Conservation (phyloP, 164 flowering plant species). For the Vitis labrusca region DNA sequence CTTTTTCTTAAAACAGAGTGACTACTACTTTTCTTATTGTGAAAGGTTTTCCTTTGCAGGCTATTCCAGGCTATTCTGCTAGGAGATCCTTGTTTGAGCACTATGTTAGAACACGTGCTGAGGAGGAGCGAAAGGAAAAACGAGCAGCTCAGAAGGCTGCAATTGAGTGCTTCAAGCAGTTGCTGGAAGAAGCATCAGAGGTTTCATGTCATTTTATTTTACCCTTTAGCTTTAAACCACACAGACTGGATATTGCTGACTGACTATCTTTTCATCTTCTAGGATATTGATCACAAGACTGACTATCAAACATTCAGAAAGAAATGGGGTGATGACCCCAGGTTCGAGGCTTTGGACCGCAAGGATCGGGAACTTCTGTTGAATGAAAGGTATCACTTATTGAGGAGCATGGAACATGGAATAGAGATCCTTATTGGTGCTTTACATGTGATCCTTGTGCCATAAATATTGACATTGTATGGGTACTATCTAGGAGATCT, state of each 20-base stretch:
- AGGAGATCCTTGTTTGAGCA: slow-evolving; percentile 94
- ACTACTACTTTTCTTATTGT: not conserved
- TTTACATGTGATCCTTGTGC: not conserved
- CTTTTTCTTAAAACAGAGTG: no score
- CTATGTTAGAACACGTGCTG: slow-evolving; percentile 95
- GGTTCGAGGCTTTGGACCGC: slow-evolving; percentile 87
- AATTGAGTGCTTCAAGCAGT: slow-evolving; percentile 86
- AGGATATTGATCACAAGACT: slow-evolving; percentile 82
- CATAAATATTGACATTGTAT: not conserved
- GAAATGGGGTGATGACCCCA: slow-evolving; percentile 87
- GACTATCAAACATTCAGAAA: slow-evolving; percentile 73
- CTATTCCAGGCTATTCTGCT: slow-evolving; percentile 78
- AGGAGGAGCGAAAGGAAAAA: slow-evolving; percentile 97
- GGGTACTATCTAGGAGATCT: not conserved
- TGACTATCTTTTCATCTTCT: slow-evolving; percentile 20
- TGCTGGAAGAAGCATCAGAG: slow-evolving; percentile 88
- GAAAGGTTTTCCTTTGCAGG: slow-evolving; percentile 47
- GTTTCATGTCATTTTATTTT: slow-evolving; percentile 28
- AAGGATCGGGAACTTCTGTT: slow-evolving; percentile 80
- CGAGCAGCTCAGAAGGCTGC: slow-evolving; percentile 99
- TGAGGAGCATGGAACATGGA: not conserved
- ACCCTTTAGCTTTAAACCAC: slow-evolving; percentile 4
- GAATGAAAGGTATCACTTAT: slow-evolving; percentile 74
- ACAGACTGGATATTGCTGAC: slow-evolving; percentile 2
- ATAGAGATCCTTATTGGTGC: not conserved